A percentile compares a stretch with the other conserved stretches of the same genome.
phyloP scores from a whole-genome alignment of 176 grass and related monocot species.

The Bonia amplexicaulis region DNA sequence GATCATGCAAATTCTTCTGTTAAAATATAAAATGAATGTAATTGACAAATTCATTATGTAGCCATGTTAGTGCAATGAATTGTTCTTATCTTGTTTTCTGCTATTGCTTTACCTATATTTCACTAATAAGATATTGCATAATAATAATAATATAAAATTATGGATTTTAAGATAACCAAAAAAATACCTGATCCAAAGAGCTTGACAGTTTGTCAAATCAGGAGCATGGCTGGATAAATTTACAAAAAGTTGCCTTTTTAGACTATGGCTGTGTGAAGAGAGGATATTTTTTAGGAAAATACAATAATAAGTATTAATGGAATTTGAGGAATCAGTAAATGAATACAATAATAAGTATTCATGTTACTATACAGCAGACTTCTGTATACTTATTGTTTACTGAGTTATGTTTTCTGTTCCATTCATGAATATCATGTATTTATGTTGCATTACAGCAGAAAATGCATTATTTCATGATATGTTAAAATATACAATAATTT shows the following conservation, averaged over 20 bases:
- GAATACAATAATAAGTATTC: neutral
- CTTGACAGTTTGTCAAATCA: neutral
- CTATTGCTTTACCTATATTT: neutral
- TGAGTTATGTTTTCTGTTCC: neutral
- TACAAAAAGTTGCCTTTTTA: neutral
- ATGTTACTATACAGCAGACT: neutral
- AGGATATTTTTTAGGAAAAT: neutral
- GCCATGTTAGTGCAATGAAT: neutral
- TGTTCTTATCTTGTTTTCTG: neutral
- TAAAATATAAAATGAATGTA: neutral
- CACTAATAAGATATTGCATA: neutral
- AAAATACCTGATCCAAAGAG: neutral
- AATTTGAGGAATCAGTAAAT: neutral
- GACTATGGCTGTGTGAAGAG: neutral
- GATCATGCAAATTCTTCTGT: neutral
- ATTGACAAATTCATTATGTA: neutral
- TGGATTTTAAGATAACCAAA: neutral
- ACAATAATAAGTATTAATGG: neutral
- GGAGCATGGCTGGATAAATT: neutral
- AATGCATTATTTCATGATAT: neutral
- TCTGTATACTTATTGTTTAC: neutral
- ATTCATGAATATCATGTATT: no score
- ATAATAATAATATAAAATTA: conserved; percentile 3
- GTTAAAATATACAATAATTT: neutral
- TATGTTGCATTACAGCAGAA: no score